phyloP scores from a whole-genome alignment of 345 rosid species.

The Turritis glabra region DNA sequence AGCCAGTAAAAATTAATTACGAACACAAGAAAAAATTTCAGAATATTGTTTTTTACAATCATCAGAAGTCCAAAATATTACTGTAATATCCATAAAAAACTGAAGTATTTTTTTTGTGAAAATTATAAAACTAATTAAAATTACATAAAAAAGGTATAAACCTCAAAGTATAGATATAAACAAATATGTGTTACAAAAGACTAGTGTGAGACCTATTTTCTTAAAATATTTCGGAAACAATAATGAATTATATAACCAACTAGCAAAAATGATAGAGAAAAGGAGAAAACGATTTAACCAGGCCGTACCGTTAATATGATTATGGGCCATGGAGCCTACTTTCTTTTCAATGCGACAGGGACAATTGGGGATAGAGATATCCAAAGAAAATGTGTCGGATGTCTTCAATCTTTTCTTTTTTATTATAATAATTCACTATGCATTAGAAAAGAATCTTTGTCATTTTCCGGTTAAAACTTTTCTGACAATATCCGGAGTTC shows the following conservation, averaged over 20 bases:
- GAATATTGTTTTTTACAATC: neutral
- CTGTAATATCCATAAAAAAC: neutral
- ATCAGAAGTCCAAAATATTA: neutral
- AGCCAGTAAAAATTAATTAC: neutral
- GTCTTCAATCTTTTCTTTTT: neutral
- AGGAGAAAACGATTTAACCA: constrained; percentile 13
- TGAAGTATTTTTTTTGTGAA: too few species aligned
- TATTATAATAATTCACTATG: neutral
- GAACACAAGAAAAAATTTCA: neutral
- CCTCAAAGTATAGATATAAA: neutral
- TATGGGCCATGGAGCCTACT: constrained; percentile 47
- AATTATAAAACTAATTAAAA: neutral
- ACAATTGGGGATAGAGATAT: constrained; percentile 17
- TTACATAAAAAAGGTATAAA: neutral
- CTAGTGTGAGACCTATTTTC: neutral
- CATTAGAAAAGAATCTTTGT: neutral
- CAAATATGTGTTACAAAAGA: neutral
- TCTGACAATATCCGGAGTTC: neutral
- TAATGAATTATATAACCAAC: constrained; percentile 7
- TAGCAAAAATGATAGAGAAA: constrained; percentile 14
- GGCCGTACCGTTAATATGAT: constrained; percentile 40
- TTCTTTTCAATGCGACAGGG: constrained; percentile 34
- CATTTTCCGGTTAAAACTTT: constrained; percentile 5
- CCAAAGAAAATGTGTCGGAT: constrained; percentile 38
- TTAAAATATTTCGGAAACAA: neutral